Base-by-base conservation (phyloP, 805 yeast species). In the Nakazawaea siamensis region DNA sequence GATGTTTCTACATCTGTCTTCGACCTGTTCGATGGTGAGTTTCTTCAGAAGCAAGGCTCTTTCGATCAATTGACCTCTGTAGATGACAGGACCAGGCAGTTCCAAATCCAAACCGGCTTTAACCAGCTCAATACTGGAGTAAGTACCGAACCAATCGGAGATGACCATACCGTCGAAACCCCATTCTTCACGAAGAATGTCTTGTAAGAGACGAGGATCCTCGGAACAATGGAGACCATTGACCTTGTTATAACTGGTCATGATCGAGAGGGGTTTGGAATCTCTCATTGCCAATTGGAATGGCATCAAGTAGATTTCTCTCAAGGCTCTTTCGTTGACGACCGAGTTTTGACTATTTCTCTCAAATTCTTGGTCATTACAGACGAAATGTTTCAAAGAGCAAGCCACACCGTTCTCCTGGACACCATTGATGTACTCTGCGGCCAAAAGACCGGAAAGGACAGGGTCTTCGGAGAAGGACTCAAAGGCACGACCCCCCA, bases 231-330 rank as follows among this genome's bases (percentile, higher is more conserved):
- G 82, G 7, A 47, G 64, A 21, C 82, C 84, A 44, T 77, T 77
- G 46, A 77, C 63, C 46, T 66, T 73, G 55, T 74, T 77, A 58
- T 76, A 78, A 34, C 76, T 58, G 13, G 80, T 72, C 84, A 77
- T 77, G 39, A 76, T 51, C 3, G 70, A 58, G 38, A 57, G 58
- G 18, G 85, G 84, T 36, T 66, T 50, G 17, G 78, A 34, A 38
- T 70, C 61, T 38, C 69, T 59, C 14, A 73, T 49, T 14, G 81
- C 80, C 32, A 77, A 54, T 54, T 74, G 75, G 57, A 77, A 77
- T 2, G 84, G 83, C 47, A 66, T 64, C 49, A 77, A 58, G 52
- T 77, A 77, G 36, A 77, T 66, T 50, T 77, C 84, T 47, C 84
- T 64, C 41, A 77, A 55, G 2, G 84, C 82, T 46, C 84, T 58